phyloP scores from a whole-genome alignment of 1,284 basidiomycete species.

The Amylostereum chailletii region DNA sequence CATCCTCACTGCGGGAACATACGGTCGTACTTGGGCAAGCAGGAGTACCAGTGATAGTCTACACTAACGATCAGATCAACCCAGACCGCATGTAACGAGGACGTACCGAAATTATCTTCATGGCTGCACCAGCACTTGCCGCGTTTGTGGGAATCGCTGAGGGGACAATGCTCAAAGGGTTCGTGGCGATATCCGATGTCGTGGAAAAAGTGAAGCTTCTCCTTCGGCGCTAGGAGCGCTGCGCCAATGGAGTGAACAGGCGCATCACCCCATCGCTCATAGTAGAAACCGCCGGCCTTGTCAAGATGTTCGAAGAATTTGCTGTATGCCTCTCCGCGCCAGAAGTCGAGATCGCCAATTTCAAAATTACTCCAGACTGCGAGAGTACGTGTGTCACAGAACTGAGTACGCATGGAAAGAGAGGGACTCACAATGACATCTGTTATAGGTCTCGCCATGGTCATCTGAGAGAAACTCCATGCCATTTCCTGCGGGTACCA shows the following conservation, averaged over 20 bases:
- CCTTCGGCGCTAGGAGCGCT: constrained; percentile 71
- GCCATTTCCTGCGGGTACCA: constrained; percentile 65
- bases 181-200: constrained; percentile 63
- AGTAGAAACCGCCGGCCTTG: constrained; percentile 84
- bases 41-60: constrained; percentile 81
- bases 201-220: constrained; percentile 78
- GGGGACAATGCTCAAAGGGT: constrained; percentile 77
- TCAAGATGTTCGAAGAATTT: constrained; percentile 87
- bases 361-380: constrained; percentile 90
- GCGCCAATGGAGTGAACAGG: constrained; percentile 86
- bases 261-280: constrained; percentile 92
- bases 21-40: constrained; percentile 60
- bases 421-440: constrained; percentile 72
- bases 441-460: constrained; percentile 72
- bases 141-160: constrained; percentile 43
- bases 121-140: constrained; percentile 66
- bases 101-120: constrained; percentile 54
- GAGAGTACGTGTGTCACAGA: not conserved
- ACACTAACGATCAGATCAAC: constrained; percentile 3
- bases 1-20: constrained; percentile 33
- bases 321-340: constrained; percentile 74
- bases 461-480: constrained; percentile 81
- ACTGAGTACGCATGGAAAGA: not conserved
- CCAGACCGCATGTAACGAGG: not conserved
- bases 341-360: constrained; percentile 78